Evolutionary conservation across 2,329 filamentous ascomycete genomes (phyloP).

Genomic region (Verticillium albo-atrum): DNA sequence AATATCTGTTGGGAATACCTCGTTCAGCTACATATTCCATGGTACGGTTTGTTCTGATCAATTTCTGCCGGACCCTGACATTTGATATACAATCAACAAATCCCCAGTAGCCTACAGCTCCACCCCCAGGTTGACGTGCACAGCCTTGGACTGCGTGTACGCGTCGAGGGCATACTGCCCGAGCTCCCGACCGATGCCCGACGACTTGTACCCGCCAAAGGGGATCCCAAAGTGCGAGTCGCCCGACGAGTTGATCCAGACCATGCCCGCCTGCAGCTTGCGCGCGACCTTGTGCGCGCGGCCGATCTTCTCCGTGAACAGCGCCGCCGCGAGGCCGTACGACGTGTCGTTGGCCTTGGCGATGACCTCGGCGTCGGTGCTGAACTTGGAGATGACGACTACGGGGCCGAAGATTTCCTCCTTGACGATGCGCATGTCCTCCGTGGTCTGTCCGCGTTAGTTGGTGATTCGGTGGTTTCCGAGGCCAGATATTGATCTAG

Average conservation of each 20-base stretch:
- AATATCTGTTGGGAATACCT: too few species aligned
- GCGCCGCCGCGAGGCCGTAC: constrained; percentile 48
- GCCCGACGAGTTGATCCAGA: constrained; percentile 29
- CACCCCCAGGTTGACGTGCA: background rate
- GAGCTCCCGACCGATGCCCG: constrained; percentile 4
- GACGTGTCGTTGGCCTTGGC: constrained; percentile 33
- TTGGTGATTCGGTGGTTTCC: too few species aligned
- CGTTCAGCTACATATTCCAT: too few species aligned
- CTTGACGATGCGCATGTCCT: constrained; percentile 20
- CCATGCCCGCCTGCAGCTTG: constrained; percentile 48
- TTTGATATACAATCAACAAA: too few species aligned
- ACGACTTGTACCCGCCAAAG: constrained; percentile 17
- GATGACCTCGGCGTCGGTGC: constrained; percentile 17
- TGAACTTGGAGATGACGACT: constrained; percentile 19
- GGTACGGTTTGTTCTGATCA: too few species aligned
- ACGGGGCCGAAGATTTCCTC: constrained; percentile 26
- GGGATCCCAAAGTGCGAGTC: constrained; percentile 18
- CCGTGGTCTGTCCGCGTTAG: constrained; percentile 4
- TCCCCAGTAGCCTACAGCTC: background rate
- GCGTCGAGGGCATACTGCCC: constrained; percentile 1
- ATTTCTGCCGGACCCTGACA: too few species aligned
- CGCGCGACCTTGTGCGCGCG: constrained; percentile 32
- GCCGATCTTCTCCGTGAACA: constrained; percentile 51
- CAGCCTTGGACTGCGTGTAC: constrained; percentile 1
- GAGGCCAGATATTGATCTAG: background rate